Evolutionary conservation across 1,284 basidiomycete species (phyloP), one percentile per base, ranked within the genome.

Genomic region (Hymenochaete sp.): DNA sequence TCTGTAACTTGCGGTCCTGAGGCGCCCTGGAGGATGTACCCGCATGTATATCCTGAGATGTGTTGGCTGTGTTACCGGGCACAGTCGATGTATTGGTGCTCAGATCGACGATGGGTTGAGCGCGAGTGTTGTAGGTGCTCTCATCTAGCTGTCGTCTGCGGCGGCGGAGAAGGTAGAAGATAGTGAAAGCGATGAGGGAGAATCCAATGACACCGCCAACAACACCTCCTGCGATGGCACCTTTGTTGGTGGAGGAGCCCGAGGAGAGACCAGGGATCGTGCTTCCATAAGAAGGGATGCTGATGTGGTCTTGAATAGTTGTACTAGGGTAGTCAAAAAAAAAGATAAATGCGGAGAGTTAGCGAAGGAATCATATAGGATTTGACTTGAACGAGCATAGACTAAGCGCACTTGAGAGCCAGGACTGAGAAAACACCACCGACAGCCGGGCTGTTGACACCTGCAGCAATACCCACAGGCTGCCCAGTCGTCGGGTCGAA

Each of bases 381-480:
- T n/a, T n/a, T n/a, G n/a, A n/a, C n/a, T n/a, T n/a, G n/a, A n/a
- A n/a, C n/a, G n/a, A 38, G n/a, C 13, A 43, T 21, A 26, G 4
- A 2, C 29, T 24, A 1, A 31, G 22, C 43, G 18, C 18, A 45
- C 43, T 47, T 42, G n/a, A 46, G 19, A 3, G 36, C 37, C 19
- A 46, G 24, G 6, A 38, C 3, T 6, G 25, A n/a, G 42, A 59
- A 63, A 52, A 63, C 55, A 0, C 62, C 64, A 11, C 66, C 65
- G 51, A 61, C 57, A 9, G 59, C 60, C 24, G 64, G 58, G 48
- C 62, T 35, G 13, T 35, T 35, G 14, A n/a, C 21, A 35, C 32
- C 32, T 16, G 32, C 32, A 8, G 5, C 5, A 35, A 8, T 19
- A 19, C 21, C 21, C 8, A n/a, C 21, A n/a, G 32, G 14, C 28